phyloP scores from a whole-genome alignment of 2,329 filamentous ascomycete genomes.

The Colletotrichum somersetense region DNA sequence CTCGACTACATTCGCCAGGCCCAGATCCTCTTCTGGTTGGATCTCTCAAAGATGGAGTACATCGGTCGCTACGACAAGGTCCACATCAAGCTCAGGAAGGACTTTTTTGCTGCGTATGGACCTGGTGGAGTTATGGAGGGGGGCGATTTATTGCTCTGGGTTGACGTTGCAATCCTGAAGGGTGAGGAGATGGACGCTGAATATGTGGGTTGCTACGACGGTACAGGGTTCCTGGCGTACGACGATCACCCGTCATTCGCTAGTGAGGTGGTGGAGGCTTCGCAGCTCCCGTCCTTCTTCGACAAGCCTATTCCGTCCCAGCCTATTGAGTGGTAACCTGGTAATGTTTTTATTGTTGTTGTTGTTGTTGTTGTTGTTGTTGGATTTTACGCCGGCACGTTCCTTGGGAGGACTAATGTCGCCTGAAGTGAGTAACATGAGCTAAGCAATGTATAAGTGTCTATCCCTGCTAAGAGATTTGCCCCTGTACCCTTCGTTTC shows the following conservation, averaged over 20 bases:
- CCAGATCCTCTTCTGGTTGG: conserved; percentile 34
- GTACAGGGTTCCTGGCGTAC: conserved; percentile 34
- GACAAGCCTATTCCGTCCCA: conserved; percentile 25
- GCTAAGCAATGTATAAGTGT: too few species aligned
- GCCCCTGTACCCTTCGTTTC: too few species aligned
- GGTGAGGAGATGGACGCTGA: conserved; percentile 38
- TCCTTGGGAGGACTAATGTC: too few species aligned
- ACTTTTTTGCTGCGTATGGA: conserved; percentile 34
- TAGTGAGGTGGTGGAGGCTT: conserved; percentile 15
- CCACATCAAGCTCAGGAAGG: conserved; percentile 36
- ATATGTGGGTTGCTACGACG: conserved; percentile 38
- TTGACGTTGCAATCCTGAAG: conserved; percentile 33
- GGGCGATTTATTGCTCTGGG: conserved; percentile 35
- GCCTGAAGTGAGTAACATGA: too few species aligned
- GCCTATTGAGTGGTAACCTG: conserved; percentile 27
- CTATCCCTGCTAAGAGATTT: too few species aligned
- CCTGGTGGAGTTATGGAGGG: conserved; percentile 37
- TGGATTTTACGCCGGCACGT: too few species aligned
- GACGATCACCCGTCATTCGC: conserved; percentile 25
- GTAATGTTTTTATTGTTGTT: too few species aligned
- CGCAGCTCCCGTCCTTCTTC: conserved; percentile 28
- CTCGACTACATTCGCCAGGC: conserved; percentile 38
- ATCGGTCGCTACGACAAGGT: conserved; percentile 35
- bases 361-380: too few species aligned
- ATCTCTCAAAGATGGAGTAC: conserved; percentile 39